A percentile compares a stretch with the other conserved stretches of the same genome.
Conservation (phyloP, 129 eudicot species). For the Lactuca saligna region DNA sequence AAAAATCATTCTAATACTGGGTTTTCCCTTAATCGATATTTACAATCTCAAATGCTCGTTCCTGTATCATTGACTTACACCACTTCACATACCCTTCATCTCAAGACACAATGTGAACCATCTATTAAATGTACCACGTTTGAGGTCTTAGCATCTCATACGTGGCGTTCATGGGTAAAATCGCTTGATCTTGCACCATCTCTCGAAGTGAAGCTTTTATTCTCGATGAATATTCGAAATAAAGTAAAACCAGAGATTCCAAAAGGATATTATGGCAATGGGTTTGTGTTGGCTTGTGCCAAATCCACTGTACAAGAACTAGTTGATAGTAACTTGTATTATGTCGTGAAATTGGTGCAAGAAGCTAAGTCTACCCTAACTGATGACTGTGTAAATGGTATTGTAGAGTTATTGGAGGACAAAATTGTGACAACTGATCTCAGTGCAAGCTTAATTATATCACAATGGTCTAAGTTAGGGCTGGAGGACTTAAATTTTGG, state of each 20-base stretch:
- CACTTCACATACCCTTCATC: constrained; percentile 46
- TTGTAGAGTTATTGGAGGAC: constrained; percentile 57
- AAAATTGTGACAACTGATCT: constrained; percentile 59
- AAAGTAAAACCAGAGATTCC: constrained; percentile 47
- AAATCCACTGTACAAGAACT: constrained; percentile 60
- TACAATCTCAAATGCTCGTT: constrained; percentile 68
- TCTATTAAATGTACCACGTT: constrained; percentile 81
- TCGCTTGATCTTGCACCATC: constrained; percentile 59
- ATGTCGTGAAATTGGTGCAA: constrained; percentile 62
- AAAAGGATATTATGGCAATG: constrained; percentile 83
- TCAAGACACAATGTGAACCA: constrained; percentile 57
- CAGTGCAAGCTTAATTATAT: constrained; percentile 67
- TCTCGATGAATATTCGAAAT: constrained; percentile 65
- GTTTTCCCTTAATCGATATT: constrained; percentile 36
- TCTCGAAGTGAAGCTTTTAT: constrained; percentile 59
- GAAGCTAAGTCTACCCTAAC: constrained; percentile 53
- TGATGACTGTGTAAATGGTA: constrained; percentile 49
- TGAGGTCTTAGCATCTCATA: constrained; percentile 78
- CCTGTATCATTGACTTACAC: constrained; percentile 68
- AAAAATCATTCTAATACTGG: constrained; percentile 16
- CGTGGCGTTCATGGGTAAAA: constrained; percentile 90
- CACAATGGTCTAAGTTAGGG: constrained; percentile 89
- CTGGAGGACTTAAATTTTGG: constrained; percentile 88
- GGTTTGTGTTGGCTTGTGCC: constrained; percentile 83
- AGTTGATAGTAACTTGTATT: constrained; percentile 36